These are phyloP conservation scores for Circinella umbellata DNA, from an alignment of 371 early-diverging fungal species.

Conservation along the genomic window DNA sequence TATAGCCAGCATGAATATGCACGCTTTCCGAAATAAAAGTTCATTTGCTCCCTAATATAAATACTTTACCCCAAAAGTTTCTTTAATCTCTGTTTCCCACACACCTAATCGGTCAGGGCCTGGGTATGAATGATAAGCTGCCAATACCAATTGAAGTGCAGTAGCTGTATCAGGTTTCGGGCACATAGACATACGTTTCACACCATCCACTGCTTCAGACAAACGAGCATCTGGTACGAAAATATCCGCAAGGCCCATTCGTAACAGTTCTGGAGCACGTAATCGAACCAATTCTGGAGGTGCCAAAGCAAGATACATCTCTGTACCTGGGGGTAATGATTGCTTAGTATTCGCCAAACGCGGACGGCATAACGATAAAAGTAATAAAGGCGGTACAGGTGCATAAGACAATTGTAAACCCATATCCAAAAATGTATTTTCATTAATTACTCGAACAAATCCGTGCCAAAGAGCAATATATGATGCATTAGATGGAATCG, in stretches of 20 bases:
- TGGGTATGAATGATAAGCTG: slow-evolving; percentile 54
- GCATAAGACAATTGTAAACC: slow-evolving; percentile 31
- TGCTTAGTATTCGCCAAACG: slow-evolving; percentile 25
- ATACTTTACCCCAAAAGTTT: slow-evolving; percentile 52
- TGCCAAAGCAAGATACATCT: slow-evolving; percentile 53
- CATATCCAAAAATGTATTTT: slow-evolving; percentile 44
- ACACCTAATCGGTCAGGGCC: slow-evolving; percentile 61
- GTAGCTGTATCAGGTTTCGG: slow-evolving; percentile 46
- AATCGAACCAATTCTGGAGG: slow-evolving; percentile 48
- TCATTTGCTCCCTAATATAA: background rate
- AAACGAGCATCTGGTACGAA: slow-evolving; percentile 58
- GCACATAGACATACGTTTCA: slow-evolving; percentile 45
- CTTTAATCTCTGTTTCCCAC: slow-evolving; percentile 55
- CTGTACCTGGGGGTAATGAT: slow-evolving; percentile 40
- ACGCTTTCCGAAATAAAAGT: no score
- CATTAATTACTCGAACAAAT: slow-evolving; percentile 53
- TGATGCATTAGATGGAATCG: slow-evolving; percentile 44
- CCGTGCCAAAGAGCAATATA: slow-evolving; percentile 41
- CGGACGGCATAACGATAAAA: slow-evolving; percentile 27
- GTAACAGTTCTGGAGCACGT: slow-evolving; percentile 57
- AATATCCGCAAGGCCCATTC: slow-evolving; percentile 55
- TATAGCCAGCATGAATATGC: no score
- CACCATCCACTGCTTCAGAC: slow-evolving; percentile 39
- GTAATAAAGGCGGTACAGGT: slow-evolving; percentile 45
- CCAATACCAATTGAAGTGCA: slow-evolving; percentile 51